Evolutionary conservation across 306 rosid species (phyloP).

Genomic region (Pyrus pyrifolia): DNA sequence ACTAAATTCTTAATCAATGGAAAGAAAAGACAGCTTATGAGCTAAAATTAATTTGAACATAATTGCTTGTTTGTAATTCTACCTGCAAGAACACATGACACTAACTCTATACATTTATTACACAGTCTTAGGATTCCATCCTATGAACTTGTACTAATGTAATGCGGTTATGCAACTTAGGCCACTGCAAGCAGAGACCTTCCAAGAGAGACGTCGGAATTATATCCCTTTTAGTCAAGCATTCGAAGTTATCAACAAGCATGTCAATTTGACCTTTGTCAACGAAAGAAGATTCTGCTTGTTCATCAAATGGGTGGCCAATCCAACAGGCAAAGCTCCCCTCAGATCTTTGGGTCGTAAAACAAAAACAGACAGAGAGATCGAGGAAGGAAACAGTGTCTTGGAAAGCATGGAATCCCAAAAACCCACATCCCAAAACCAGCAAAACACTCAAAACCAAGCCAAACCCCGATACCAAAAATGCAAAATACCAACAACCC

Average conservation of each 20-base stretch:
- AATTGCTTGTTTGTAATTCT: not conserved
- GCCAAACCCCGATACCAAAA: constrained; percentile 30
- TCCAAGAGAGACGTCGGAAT: not conserved
- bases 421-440: constrained; percentile 26
- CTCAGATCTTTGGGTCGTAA: constrained; percentile 11
- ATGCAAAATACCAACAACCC: constrained; percentile 14
- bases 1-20: constrained; percentile 2
- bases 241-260: constrained; percentile 20
- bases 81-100: not conserved
- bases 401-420: constrained; percentile 21
- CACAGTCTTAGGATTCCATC: not conserved
- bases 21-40: not conserved
- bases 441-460: constrained; percentile 17
- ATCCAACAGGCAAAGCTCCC: constrained; percentile 13
- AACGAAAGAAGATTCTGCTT: not conserved
- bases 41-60: not conserved
- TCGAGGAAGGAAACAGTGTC: not conserved
- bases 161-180: not conserved
- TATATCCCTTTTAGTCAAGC: constrained; percentile 17
- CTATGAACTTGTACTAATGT: not conserved
- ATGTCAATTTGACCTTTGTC: not conserved
- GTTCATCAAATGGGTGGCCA: not conserved
- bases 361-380: not conserved
- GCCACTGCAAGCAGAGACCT: constrained; percentile 7
- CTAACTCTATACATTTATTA: not conserved